Evolutionary conservation across 2,329 filamentous ascomycete genomes (phyloP).

Genomic region (Pyricularia grisea): DNA sequence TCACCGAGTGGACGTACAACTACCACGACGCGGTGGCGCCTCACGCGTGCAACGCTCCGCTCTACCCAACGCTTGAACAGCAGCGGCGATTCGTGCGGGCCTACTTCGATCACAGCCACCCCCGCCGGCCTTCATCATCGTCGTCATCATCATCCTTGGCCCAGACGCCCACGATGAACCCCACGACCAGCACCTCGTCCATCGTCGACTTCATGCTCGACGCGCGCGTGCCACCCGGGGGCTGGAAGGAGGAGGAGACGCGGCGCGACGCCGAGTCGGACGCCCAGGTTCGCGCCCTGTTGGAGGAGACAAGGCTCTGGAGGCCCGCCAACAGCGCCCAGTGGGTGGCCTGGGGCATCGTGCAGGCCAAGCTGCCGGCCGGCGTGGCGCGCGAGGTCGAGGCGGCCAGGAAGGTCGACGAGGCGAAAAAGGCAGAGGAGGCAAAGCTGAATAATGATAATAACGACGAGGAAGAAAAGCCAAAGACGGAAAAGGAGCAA

Average conservation of each 20-base stretch:
- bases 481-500: background rate
- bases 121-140: constrained; percentile 9
- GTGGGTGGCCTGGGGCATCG: constrained; percentile 95
- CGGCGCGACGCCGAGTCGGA: constrained; percentile 57
- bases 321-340: constrained; percentile 76
- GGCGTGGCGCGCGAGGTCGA: constrained; percentile 24
- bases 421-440: constrained; percentile 11
- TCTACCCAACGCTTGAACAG: constrained; percentile 72
- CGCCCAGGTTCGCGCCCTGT: constrained; percentile 56
- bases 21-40: constrained; percentile 68
- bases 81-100: constrained; percentile 78
- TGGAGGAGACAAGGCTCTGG: constrained; percentile 78
- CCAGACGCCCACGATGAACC: constrained; percentile 24
- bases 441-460: too few species aligned
- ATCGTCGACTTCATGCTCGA: constrained; percentile 76
- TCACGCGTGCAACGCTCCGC: constrained; percentile 56
- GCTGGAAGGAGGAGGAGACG: constrained; percentile 51
- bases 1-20: constrained; percentile 97
- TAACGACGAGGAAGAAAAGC: background rate
- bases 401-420: constrained; percentile 3
- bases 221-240: constrained; percentile 46
- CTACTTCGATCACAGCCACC: constrained; percentile 66
- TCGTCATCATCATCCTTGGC: constrained; percentile 18
- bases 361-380: constrained; percentile 77
- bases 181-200: constrained; percentile 34